Percentiles rank a stretch among this genome's conserved stretches.
These are phyloP conservation scores for Macrophomina phaseolina DNA, from an alignment of 2,329 filamentous ascomycete genomes.

Conservation along the genomic window DNA sequence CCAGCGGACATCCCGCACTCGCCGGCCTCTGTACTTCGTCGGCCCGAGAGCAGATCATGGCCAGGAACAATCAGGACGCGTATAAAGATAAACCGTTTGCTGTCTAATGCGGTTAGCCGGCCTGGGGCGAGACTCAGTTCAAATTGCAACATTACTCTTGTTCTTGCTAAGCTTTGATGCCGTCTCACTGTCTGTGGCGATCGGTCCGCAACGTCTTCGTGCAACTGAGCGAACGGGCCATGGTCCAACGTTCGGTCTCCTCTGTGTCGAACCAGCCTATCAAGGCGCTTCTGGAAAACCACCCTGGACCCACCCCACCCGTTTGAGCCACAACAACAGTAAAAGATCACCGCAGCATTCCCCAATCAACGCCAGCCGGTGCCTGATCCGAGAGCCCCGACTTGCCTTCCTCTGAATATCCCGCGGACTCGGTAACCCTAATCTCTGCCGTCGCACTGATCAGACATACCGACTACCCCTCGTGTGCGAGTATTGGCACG, in stretches of 20 bases:
- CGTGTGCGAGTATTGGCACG: slow-evolving; percentile 3
- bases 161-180: slow-evolving; percentile 15
- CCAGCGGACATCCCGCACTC: neutral
- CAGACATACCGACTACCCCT: neutral
- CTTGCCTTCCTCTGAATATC: slow-evolving; percentile 1
- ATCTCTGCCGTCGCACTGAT: slow-evolving; percentile 11
- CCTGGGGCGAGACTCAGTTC: slow-evolving; percentile 11
- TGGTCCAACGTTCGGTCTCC: neutral
- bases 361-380: neutral
- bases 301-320: neutral
- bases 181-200: neutral
- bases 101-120: neutral
- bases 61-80: neutral
- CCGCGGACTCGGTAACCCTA: slow-evolving; percentile 11
- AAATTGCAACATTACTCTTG: slow-evolving; percentile 21
- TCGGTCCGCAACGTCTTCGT: slow-evolving; percentile 14
- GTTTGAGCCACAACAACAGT: neutral
- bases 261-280: neutral
- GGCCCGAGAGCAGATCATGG: slow-evolving; percentile 12
- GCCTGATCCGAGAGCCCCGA: neutral
- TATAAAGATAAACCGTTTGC: slow-evolving; percentile 7
- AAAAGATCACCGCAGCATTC: neutral
- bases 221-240: neutral
- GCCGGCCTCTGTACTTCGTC: neutral
- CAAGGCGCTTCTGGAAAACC: neutral